Evolutionary conservation across 768 basidiomycete species (phyloP), one percentile per base, ranked within the genome.

Genomic region (Pleurotus tuoliensis): DNA sequence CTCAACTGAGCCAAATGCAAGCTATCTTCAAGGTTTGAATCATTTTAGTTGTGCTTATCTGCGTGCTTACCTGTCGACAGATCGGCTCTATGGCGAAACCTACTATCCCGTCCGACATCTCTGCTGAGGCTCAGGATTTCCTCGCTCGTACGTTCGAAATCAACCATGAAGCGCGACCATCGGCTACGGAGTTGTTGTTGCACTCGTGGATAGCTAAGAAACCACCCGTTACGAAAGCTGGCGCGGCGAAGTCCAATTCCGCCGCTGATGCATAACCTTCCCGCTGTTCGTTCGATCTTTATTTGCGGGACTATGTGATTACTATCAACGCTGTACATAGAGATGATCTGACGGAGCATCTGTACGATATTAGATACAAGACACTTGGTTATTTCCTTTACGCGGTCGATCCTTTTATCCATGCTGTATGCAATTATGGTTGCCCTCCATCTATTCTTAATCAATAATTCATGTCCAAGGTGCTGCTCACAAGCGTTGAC

Each of bases 1-100:
- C 96, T 0, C 90, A 95, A 61, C 78, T 98, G 41, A 94, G 89
- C 4, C 97, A 98, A 73, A 98, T 98, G 95, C 97, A 98, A 72
- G 97, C 96, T 41, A 97, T 99, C 61, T 99, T 97, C 80, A 92
- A 94, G 79, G 95, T 92, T 16, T 6, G 37, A 40, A 34, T 34
- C 30, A 34, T 8, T 34, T 9, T 34, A 2, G 8, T 34, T 34
- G 30, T 34, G 30, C 30, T 11, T 9, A 34, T 11, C 30, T 55
- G 16, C 52, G 30, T 48, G 1, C 12, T 39, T 43, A 38, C 18
- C 22, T 54, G 27, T 51, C 47, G 16, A 15, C 61, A 98, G 93
- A 98, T 99, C 65, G 96, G 96, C 5, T 91, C 92, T 13, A 90
- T 86, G 11, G 88, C 90, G 9, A 87, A 87, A 66, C 95, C 97